Base-by-base conservation (phyloP, 768 basidiomycete genomes). In the Psilocybe subaeruginosa region DNA sequence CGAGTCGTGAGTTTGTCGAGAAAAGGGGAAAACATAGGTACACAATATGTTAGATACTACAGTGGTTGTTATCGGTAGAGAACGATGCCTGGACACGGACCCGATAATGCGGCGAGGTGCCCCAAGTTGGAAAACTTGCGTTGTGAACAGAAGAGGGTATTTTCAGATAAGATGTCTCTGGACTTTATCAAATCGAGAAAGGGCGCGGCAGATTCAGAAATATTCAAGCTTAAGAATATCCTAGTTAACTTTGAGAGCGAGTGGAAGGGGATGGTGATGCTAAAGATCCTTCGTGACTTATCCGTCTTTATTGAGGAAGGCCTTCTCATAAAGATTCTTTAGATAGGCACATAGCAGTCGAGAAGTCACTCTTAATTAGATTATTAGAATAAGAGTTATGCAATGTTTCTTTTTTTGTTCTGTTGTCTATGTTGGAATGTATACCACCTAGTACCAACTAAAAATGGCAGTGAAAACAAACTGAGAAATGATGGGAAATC, bases 1-100 rank as follows among this genome's bases (percentile, higher is more conserved):
- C 69, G 62, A 2, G 71, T 73, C 3, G 68, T 65, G 68, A 74
- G 69, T 37, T 49, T 63, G 53, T 73, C 73, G 1, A 75, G 47
- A 17, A 74, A 59, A 4, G 73, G 73, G 1, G 72, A 73, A 3
- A 75, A 48, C 54, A 74, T 58, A 0, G 72, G 72, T 16, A 69
- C 54, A 0, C 27, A 29, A 4, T 48, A 60, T 0, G 64, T 65
- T 23, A 23, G 23, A 23, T 23, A 23, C 2, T 23, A 23, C 23
- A 23, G 23, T 23, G 23, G 23, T 23, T 8, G 65, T 23, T 23
- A 23, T 23, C 23, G 23, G 23, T 23, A 23, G 41, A 14, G 41
- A 4, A 4, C 14, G 41, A 8, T 43, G 41, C 41, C 41, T 43
- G 41, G 41, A 6, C 41, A 43, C 8, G 41, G 6, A 43, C 41